Conservation (phyloP, 2,329 filamentous ascomycete genomes). For the Coniochaeta sp. region DNA sequence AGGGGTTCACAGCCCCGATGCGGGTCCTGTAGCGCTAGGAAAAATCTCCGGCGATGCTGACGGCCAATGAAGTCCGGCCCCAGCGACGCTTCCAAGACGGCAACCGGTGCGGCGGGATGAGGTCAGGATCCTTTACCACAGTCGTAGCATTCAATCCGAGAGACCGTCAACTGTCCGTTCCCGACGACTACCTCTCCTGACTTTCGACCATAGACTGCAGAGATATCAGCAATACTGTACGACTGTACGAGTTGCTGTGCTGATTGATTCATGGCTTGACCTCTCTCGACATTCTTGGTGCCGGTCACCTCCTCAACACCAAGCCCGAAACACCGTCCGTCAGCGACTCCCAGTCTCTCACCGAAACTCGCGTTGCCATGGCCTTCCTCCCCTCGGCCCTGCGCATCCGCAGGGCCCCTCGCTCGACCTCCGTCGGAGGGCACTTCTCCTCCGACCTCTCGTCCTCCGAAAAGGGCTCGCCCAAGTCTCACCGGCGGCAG, state of each 20-base stretch:
- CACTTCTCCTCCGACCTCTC: not conserved
- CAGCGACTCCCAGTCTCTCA: not conserved
- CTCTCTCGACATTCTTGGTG: not conserved
- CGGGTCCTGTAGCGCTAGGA: not conserved
- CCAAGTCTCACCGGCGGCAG: slow-evolving; percentile 11
- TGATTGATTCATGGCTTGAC: not conserved
- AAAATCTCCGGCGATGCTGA: not conserved
- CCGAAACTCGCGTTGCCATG: not conserved
- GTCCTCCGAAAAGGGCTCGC: not conserved
- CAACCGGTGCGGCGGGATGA: not conserved
- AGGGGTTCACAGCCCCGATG: not conserved
- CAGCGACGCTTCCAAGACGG: not conserved
- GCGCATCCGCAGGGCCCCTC: not conserved
- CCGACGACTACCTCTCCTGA: not conserved
- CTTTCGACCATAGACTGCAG: not conserved
- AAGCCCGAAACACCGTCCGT: not conserved
- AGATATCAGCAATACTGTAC: too few species aligned
- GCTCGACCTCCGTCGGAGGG: not conserved
- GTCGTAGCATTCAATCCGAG: not conserved
- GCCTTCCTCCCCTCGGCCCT: not conserved
- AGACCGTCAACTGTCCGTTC: not conserved
- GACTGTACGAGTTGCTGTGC: not conserved
- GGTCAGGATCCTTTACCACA: not conserved
- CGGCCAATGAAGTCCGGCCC: not conserved
- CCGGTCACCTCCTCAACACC: not conserved